Percentiles rank a stretch among this genome's conserved stretches.
Evolutionary conservation across 768 basidiomycete genomes (phyloP).

Genomic region (Boletellus ananas): DNA sequence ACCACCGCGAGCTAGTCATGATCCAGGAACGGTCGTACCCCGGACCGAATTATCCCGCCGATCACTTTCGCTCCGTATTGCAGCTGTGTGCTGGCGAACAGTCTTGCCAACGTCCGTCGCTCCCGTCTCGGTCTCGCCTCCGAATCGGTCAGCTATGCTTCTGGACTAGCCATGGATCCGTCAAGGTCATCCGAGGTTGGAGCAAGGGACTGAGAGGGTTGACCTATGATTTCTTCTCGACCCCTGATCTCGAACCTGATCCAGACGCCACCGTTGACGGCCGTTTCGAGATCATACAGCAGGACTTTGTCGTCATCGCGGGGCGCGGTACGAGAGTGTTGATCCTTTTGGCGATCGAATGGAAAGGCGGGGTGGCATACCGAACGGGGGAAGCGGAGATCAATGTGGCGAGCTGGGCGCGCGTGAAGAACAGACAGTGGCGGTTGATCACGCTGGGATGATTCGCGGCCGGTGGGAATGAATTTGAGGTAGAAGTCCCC

Average conservation of each 20-base stretch:
- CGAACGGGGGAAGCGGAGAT: slow-evolving; percentile 1
- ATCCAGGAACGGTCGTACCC: no score
- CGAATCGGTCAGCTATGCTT: slow-evolving; percentile 11
- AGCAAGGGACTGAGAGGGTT: not conserved
- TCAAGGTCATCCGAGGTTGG: not conserved
- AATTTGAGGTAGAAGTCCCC: no score
- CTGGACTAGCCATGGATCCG: slow-evolving; percentile 13
- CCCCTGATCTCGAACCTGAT: not conserved
- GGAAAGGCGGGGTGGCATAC: slow-evolving; percentile 14
- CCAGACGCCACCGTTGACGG: no score
- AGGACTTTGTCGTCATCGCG: slow-evolving; percentile 15
- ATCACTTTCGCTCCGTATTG: no score
- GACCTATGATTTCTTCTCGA: not conserved
- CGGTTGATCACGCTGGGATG: slow-evolving; percentile 8
- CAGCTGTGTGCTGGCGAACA: no score
- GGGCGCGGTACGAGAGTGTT: not conserved
- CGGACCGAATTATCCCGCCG: no score
- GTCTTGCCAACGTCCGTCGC: no score
- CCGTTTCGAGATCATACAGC: slow-evolving; percentile 1
- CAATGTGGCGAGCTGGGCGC: not conserved
- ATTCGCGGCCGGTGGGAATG: not conserved
- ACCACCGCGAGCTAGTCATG: no score
- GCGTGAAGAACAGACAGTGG: slow-evolving; percentile 11
- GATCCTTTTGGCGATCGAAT: slow-evolving; percentile 13
- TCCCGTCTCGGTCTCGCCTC: not conserved